Evolutionary conservation across 345 rosid genomes (phyloP), one percentile per base, ranked within the genome.

Genomic region (Boechera stricta): DNA sequence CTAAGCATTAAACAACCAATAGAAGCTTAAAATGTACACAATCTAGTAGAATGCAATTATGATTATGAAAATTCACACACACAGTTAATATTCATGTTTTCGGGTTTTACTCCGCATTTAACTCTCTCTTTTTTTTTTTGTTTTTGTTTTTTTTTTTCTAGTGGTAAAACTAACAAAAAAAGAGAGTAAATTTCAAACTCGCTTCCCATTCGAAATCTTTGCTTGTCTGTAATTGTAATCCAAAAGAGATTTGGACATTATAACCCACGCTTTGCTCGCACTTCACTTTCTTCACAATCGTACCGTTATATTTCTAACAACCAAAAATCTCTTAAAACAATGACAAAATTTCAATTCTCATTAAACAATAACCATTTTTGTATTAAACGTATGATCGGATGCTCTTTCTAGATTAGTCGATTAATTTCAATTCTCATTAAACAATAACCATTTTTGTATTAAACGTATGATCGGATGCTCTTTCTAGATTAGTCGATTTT

Each of bases 191-290:
- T 53, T 67, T 45, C 2, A 67, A 76, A 60, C 68, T 60, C 54
- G 41, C 28, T 68, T 29, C 49, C 26, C 55, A 39, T 41, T 39
- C 21, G 26, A 47, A 26, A 24, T 31, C 39, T 41, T 58, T 6
- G 35, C 44, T 67, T 59, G 54, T 68, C 68, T 38, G 56, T 60
- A 39, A 60, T 10, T 16, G 16, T 32, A 48, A 36, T 12, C 39
- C 24, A 55, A 33, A 54, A 13, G 47, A 53, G 71, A 70, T 55
- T 44, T 44, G 6, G 65, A 77, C 66, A 62, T 76, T 31, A 33
- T 6, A 61, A 56, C 74, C 3, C 79, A 69, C 59, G 57, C 56
- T 61, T 76, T 69, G 69, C 74, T 76, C 57, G 28, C 49, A 76
- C 47, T 60, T 53, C 56, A 41, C 60, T 77, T 70, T 64, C 16